Conservation (phyloP, 306 rosid species). For the Quercus variabilis region DNA sequence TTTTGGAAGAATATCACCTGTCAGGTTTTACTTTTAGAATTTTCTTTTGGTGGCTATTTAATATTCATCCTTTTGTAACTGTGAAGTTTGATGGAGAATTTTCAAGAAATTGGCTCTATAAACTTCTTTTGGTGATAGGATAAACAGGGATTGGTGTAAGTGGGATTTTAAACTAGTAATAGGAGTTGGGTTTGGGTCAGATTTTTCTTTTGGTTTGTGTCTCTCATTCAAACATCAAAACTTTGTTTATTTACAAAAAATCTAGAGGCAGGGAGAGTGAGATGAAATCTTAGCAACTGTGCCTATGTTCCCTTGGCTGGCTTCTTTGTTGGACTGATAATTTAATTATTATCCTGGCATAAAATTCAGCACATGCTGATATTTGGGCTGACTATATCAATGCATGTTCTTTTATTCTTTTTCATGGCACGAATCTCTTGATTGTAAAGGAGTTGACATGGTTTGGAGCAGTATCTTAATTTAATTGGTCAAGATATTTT, state of each 20-base stretch:
- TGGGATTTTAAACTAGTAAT: background rate
- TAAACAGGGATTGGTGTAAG: background rate
- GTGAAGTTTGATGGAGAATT: background rate
- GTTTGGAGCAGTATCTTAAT: background rate
- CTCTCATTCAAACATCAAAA: background rate
- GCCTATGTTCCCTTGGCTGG: background rate
- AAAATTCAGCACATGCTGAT: background rate
- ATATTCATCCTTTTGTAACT: background rate
- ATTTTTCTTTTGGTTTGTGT: background rate
- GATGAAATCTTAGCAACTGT: background rate
- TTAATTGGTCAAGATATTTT: slow-evolving; percentile 18
- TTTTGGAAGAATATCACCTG: background rate
- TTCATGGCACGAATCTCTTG: background rate
- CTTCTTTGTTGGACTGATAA: background rate
- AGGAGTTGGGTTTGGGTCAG: background rate
- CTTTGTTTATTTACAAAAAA: background rate
- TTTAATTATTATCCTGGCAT: background rate
- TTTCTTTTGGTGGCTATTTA: background rate
- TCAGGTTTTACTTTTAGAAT: background rate
- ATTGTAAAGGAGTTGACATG: background rate
- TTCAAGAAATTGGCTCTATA: no score
- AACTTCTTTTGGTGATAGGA: background rate
- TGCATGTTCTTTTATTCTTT: no score
- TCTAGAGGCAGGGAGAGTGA: background rate
- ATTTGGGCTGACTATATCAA: background rate